Base-by-base conservation (phyloP, 169 alveolate species). In the Cryptosporidium baileyi region DNA sequence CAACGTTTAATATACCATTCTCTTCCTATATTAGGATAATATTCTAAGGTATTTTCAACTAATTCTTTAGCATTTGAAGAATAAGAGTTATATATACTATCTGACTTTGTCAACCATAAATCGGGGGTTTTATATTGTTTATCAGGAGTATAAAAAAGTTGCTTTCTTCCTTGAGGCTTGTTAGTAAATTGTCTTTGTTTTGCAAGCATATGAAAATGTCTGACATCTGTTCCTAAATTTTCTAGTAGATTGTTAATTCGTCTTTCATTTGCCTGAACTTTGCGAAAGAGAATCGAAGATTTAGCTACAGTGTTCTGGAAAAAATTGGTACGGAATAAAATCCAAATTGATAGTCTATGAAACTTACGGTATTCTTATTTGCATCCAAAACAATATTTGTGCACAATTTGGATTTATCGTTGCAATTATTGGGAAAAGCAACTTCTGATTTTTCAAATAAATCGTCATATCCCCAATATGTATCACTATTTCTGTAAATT, bases 151-250 rank as follows among this genome's bases (percentile, higher is more conserved):
- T 74, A 74, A 54, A 74, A 74, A 34, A 74, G 49, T 22, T 74
- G 85, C 40, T 74, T 74, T 54, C 85, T 74, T 17, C 85, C 85
- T 22, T 74, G 85, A 11, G 85, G 85, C 19, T 74, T 74, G 24
- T 51, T 54, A 6, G 85, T 74, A 60, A 74, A 74, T 51, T 74
- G 85, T 44, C 85, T 74, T 24, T 74, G 85, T 54, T 74, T 74
- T 22, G 67, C 65, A 22, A 74, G 59, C 57, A 74, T 34, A 54
- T 74, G 85, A n/a, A 74, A 74, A 34, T 74, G 85, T 17, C 34
- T 74, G 9, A 57, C 54, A 36, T 74, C 85, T 8, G 74, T 51
- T 22, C 85, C 85, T 11, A 74, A 17, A 8, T 32, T 57, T 5
- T 74, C 85, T 15, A 74, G 38, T 8, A 74, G 26, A 19, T 36